Percentiles rank a stretch among this genome's conserved stretches.
Evolutionary conservation across 1,139 yeast genomes (phyloP).

Genomic region (Zygosaccharomyces pseudobailii): DNA sequence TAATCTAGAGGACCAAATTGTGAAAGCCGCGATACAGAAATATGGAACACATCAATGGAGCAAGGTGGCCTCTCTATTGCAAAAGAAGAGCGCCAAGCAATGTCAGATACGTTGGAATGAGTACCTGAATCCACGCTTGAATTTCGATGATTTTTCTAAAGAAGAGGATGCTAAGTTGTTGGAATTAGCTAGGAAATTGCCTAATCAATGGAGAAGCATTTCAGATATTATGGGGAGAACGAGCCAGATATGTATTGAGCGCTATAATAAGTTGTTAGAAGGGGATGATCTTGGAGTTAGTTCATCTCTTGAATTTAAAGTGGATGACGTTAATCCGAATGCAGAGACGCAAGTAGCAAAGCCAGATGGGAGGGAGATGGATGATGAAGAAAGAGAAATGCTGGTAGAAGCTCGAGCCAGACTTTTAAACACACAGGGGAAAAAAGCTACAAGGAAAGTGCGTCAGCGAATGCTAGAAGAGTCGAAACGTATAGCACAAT

Average conservation of each 20-base stretch:
- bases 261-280: slow-evolving; percentile 74
- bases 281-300: slow-evolving; percentile 43
- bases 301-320: slow-evolving; percentile 30
- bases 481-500: slow-evolving; percentile 64
- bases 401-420: slow-evolving; percentile 89
- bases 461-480: slow-evolving; percentile 79
- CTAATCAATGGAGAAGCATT: slow-evolving; percentile 93
- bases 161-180: slow-evolving; percentile 75
- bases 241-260: slow-evolving; percentile 81
- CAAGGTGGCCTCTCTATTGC: slow-evolving; percentile 79
- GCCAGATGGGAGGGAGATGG: slow-evolving; percentile 75
- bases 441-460: slow-evolving; percentile 87
- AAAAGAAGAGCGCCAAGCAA: slow-evolving; percentile 84
- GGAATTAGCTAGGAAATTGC: slow-evolving; percentile 62
- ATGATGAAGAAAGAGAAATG: slow-evolving; percentile 90
- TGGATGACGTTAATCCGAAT: slow-evolving; percentile 59
- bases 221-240: slow-evolving; percentile 79
- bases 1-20: slow-evolving; percentile 81
- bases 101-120: slow-evolving; percentile 93
- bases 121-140: slow-evolving; percentile 72
- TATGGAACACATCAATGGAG: slow-evolving; percentile 96
- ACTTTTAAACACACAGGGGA: slow-evolving; percentile 88
- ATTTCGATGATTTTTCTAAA: slow-evolving; percentile 61
- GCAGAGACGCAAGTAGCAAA: slow-evolving; percentile 82
- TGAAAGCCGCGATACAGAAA: slow-evolving; percentile 86